phyloP scores from a whole-genome alignment of 257 asterid species.

The Echites panduratus region DNA sequence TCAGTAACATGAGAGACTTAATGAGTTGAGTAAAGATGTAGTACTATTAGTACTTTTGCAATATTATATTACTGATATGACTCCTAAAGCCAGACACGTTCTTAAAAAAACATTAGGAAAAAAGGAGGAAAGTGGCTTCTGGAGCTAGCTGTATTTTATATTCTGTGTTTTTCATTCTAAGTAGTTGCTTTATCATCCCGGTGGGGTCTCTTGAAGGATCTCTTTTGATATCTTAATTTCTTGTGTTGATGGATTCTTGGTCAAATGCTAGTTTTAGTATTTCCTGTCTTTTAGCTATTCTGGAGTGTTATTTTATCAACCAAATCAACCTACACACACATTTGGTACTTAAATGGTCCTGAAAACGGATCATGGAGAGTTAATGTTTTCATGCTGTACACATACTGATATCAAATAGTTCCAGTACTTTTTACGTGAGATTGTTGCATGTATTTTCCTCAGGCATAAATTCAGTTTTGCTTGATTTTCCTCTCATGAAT shows the following conservation, averaged over 20 bases:
- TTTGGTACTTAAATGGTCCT: background rate
- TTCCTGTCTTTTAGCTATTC: background rate
- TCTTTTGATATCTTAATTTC: background rate
- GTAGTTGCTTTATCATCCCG: slow-evolving; percentile 16
- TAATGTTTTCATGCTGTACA: background rate
- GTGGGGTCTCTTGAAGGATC: slow-evolving; percentile 9
- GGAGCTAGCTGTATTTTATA: slow-evolving; percentile 15
- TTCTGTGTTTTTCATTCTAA: background rate
- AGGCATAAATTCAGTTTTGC: background rate
- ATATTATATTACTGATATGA: slow-evolving; percentile 21
- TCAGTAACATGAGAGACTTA: slow-evolving; percentile 71
- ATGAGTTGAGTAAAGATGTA: slow-evolving; percentile 47
- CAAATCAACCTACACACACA: background rate
- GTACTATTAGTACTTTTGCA: slow-evolving; percentile 15
- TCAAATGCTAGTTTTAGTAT: slow-evolving; percentile 6
- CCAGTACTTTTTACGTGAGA: background rate
- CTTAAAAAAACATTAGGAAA: slow-evolving; percentile 17
- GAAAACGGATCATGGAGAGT: background rate
- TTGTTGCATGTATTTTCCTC: background rate
- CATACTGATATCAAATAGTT: background rate
- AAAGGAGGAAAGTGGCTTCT: slow-evolving; percentile 7
- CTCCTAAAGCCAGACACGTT: slow-evolving; percentile 46
- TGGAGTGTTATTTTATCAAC: slow-evolving; percentile 4
- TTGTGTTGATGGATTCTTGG: slow-evolving; percentile 16
- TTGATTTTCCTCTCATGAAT: background rate